Base-by-base conservation (phyloP, 2,329 filamentous ascomycete species). In the Ophiocordyceps polyrhachis-furcata region DNA sequence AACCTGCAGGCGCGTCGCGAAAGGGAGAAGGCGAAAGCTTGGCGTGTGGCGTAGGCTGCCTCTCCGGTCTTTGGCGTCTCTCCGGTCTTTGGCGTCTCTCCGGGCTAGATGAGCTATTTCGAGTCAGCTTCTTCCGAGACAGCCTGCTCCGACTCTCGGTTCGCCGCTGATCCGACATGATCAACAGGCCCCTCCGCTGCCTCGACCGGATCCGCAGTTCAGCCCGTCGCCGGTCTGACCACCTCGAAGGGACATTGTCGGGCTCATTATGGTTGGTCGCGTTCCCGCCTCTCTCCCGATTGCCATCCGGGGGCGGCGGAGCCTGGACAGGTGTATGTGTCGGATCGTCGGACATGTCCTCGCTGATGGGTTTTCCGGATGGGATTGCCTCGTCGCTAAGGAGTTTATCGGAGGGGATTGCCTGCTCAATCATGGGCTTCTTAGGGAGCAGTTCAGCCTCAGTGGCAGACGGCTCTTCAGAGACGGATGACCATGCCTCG, bases 121-220 rank as follows among this genome's bases (percentile, higher is more conserved):
- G 28, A 25, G 31, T 5, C 38, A n/a, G 21, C 21, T 19, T 41
- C 20, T n/a, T 28, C 17, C n/a, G 35, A 9, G 37, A 35, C 37
- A 19, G 9, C 15, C 31, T 15, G 31, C 31, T 15, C 31, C 15
- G 31, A 14, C 31, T n/a, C 31, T 32, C n/a, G 4, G 7, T 37
- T 7, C 8, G 32, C 23, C 53, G 50, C 44, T 54, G 60, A 44
- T 69, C 64, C 1, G 64, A 59, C 5, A 70, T 44, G 56, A 73
- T 60, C 40, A 73, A 51, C 8, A 74, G 51, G 2, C 71, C 70
- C 44, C 69, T 62, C 47, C 65, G 68, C 47, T 65, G 64, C 46
- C 64, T 61, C 17, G 67, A 58, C 47, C 61, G 66, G 44, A 73
- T 68, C 8, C 64, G 63, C 32, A 73, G 55, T 48, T 69, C 65